Base-by-base conservation (phyloP, 2,329 filamentous ascomycete genomes). In the Phoma sp. region DNA sequence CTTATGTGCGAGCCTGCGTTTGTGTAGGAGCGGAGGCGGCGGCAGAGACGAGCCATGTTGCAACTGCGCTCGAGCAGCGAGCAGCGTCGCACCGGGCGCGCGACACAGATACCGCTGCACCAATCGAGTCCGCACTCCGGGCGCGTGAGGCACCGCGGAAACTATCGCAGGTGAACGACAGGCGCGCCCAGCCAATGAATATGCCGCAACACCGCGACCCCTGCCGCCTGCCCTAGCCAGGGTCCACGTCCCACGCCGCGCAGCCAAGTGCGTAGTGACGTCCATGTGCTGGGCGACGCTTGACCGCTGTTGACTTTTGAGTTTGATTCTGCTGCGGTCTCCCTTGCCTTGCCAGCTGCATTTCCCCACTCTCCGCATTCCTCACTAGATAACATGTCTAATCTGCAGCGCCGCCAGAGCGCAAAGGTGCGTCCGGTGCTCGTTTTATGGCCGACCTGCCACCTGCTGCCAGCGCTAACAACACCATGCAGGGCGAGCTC, bases 351-450 rank as follows among this genome's bases (percentile, higher is more conserved):
- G 27, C 32, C 38, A 25, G 7, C 23, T 24, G 9, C n/a, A 7
- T 18, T 18, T 18, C 18, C 18, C 18, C 18, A 18, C 18, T 18
- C 18, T 18, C 18, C 18, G 18, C 18, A 18, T 14, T 36, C 11
- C 6, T 10, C 13, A 30, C 11, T 11, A 30, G 11, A 27, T 46
- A 33, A 36, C 52, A 44, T 53, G 54, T 36, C 48, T 50, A 52
- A 47, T 61, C 69, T 74, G 64, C 62, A 67, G 56, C 71, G 72
- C 57, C 61, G 72, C 62, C 70, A 73, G 55, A 74, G 72, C 68
- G 71, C 72, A 62, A 67, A 67, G 63, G 32, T 33, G 32, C 7
- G 32, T 7, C 4, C 13, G 4, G 7, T 33, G 10, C 32, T 11
- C 13, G 13, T n/a, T 2, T 11, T n/a, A 1, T 33, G 32, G 2